Evolutionary conservation across 495 filamentous ascomycete genomes (phyloP), one percentile per base, ranked within the genome.

Genomic region (Venustampulla echinocandica): DNA sequence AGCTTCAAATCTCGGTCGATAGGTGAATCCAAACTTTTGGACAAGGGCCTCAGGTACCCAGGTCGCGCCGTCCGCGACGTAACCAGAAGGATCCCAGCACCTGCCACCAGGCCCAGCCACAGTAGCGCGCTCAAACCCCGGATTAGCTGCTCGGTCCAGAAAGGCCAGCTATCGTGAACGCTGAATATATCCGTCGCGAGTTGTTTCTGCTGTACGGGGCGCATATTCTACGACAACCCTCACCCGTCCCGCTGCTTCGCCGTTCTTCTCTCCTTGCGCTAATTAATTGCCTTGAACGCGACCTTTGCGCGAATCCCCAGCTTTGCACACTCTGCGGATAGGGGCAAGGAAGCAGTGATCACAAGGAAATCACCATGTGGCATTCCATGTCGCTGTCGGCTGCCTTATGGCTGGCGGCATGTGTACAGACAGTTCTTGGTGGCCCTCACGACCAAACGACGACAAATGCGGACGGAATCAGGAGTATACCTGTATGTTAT

Each of bases 401-500:
- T 60, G 37, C 18, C 17, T 57, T 72, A 56, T 70, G 72, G 70
- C 70, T 76, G 69, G 70, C 71, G 61, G 72, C 73, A 57, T 64
- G 48, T 65, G 69, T 52, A 15, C 33, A 35, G 33, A 67, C 57
- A 62, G 64, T 64, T 49, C 65, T 64, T 23, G 61, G 19, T 38
- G 41, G 30, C 6, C 13, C 37, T 2, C 62, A 45, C 7, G 49
- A 53, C 18, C 39, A 45, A 38, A 59, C 60, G 37, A 55, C 58
- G 36, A 67, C 67, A 4, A 69, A 69, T 11, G 69, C 71, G 42
- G 65, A 64, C 37, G 69, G 64, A 21, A 65, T 77, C 52, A 73
- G 72, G 61, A 77, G 73, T 62, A 75, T 79, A 62, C 67, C 68
- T 54, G 75, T 79, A 56, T 47, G 69, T 52, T 21, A 4, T 22